A percentile compares a stretch with the other conserved stretches of the same genome.
phyloP scores from a whole-genome alignment of 78 protist genomes.

The Planoprotostelium fungivorum region DNA sequence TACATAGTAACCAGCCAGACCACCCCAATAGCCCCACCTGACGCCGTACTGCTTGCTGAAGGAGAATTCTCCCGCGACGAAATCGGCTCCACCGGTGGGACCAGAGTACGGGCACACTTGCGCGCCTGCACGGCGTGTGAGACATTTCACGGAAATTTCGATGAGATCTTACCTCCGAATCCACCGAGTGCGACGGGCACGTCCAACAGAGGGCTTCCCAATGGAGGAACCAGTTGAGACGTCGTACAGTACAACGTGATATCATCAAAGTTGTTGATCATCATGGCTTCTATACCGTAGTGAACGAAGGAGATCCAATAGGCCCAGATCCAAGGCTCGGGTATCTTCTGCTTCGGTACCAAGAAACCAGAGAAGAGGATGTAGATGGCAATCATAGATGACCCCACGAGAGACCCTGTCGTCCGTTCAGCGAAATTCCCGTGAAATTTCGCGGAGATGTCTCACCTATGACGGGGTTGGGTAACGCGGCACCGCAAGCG shows the following conservation, averaged over 20 bases:
- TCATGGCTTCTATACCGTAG: conserved; percentile 40
- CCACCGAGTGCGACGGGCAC: conserved; percentile 4
- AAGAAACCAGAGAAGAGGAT: conserved; percentile 29
- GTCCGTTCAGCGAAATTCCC: background rate
- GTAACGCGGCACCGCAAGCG: background rate
- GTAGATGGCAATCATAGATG: conserved; percentile 8
- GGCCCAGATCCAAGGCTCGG: conserved; percentile 31
- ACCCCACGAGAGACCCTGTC: background rate
- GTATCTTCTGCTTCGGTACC: conserved; percentile 4
- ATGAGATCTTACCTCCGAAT: background rate
- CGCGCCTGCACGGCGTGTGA: background rate
- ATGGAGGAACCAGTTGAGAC: conserved; percentile 27
- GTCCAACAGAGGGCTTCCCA: conserved; percentile 1
- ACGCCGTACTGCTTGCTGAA: background rate
- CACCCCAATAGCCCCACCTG: background rate
- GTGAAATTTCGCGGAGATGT: background rate
- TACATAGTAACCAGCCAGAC: background rate
- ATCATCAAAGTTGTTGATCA: conserved; percentile 24
- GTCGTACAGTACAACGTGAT: background rate
- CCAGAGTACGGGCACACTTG: conserved; percentile 11
- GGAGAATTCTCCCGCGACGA: background rate
- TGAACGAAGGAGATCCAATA: conserved; percentile 56
- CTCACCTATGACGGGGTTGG: background rate
- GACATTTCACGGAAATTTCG: background rate
- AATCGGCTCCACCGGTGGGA: background rate